A percentile compares a stretch with the other conserved stretches of the same genome.
Evolutionary conservation across 73 alveolate genomes (phyloP).

Genomic region (Paramecium primaurelia): DNA sequence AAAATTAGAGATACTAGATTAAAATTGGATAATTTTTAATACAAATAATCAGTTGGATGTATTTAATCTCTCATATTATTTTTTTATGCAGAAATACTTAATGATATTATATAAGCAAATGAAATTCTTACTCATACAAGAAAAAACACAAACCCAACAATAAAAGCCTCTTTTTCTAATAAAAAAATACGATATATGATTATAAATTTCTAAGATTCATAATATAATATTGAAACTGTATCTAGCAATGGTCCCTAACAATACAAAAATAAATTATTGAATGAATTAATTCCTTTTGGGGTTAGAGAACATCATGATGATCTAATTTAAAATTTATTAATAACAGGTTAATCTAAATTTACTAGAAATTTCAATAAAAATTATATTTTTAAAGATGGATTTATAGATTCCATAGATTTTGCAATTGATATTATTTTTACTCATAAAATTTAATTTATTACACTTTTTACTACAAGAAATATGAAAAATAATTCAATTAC

Average conservation of each 20-base stretch:
- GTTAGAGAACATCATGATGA: not conserved
- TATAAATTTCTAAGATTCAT: not conserved
- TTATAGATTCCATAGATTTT: not conserved
- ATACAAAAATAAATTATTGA: not conserved
- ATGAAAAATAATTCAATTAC: not conserved
- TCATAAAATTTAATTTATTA: not conserved
- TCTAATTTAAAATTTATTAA: not conserved
- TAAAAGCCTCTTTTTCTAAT: not conserved
- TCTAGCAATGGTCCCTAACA: not conserved
- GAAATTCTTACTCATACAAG: not conserved
- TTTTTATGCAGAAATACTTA: not conserved
- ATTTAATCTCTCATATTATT: not conserved
- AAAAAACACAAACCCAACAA: not conserved
- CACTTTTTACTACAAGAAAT: not conserved
- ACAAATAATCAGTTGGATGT: not conserved
- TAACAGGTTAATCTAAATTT: not conserved
- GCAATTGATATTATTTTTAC: not conserved
- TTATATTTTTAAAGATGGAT: not conserved
- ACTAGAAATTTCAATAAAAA: not conserved
- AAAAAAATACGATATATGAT: not conserved
- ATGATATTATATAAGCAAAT: not conserved
- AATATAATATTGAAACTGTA: not conserved
- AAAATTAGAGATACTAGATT: not conserved
- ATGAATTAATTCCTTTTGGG: not conserved
- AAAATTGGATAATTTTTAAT: not conserved